Evolutionary conservation across 202 grass and related monocot species (phyloP).

Genomic region (Carex sylvatica): DNA sequence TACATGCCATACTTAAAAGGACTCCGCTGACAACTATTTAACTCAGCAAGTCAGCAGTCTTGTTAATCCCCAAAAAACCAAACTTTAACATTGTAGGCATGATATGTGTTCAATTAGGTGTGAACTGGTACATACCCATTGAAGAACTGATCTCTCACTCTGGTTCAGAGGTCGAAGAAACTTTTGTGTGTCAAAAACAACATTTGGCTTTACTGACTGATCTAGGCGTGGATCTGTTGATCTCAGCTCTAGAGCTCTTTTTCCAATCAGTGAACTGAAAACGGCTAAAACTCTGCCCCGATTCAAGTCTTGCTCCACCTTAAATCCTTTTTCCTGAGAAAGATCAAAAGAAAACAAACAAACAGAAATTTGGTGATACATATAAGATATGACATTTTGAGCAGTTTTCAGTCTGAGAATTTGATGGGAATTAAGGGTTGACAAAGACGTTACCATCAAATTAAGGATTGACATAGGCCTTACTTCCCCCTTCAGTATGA

Average conservation of each 20-base stretch:
- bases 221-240: constrained; percentile 61
- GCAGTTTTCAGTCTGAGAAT: background rate
- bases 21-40: background rate
- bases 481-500: background rate
- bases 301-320: constrained; percentile 87
- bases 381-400: background rate
- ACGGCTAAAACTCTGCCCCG: constrained; percentile 77
- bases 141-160: constrained; percentile 76
- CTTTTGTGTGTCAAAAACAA: constrained; percentile 64
- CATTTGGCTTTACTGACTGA: constrained; percentile 59
- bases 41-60: constrained; percentile 1
- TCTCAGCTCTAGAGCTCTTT: constrained; percentile 76
- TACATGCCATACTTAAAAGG: background rate
- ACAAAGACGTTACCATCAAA: background rate
- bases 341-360: constrained; percentile 18
- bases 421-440: background rate
- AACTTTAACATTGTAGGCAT: background rate
- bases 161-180: constrained; percentile 83
- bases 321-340: constrained; percentile 80
- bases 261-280: constrained; percentile 82
- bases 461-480: background rate
- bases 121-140: constrained; percentile 60
- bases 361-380: constrained; percentile 22
- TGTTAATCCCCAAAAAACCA: background rate
- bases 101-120: constrained; percentile 3